phyloP scores from a whole-genome alignment of 768 basidiomycete species.

The Auriscalpium microsporum region DNA sequence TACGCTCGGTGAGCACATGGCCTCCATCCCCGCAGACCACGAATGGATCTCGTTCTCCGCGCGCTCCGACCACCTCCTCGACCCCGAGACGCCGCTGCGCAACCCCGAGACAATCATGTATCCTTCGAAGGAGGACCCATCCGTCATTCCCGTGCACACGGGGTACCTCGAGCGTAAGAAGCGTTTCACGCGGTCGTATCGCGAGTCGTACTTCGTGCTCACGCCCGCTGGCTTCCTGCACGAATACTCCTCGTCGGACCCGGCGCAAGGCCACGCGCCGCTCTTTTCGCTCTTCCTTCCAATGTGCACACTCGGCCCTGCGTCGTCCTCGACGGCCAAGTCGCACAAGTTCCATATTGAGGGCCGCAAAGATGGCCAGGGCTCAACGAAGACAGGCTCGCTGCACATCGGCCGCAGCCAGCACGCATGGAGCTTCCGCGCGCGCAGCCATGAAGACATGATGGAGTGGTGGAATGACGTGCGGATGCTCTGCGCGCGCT shows the following conservation, averaged over 20 bases:
- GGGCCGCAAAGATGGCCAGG: conserved; percentile 74
- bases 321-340: conserved; percentile 54
- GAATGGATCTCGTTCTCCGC: conserved; percentile 98
- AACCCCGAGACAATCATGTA: conserved; percentile 72
- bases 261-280: conserved; percentile 49
- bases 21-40: conserved; percentile 70
- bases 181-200: conserved; percentile 80
- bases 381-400: conserved; percentile 52
- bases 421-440: conserved; percentile 84
- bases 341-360: conserved; percentile 98
- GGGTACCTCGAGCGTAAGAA: conserved; percentile 94
- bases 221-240: conserved; percentile 96
- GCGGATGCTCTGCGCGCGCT: conserved; percentile 86
- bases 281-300: conserved; percentile 88
- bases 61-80: conserved; percentile 87
- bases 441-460: conserved; percentile 89
- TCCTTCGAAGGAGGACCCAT: conserved; percentile 86
- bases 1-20: conserved; percentile 63
- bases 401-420: conserved; percentile 33
- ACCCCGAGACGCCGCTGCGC: conserved; percentile 91
- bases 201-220: conserved; percentile 85
- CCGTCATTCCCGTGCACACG: conserved; percentile 76
- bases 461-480: conserved; percentile 99
- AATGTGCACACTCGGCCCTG: conserved; percentile 91
- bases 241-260: conserved; percentile 78